Evolutionary conservation across 768 basidiomycete species (phyloP).

Genomic region (Guyanaporus albipodus): DNA sequence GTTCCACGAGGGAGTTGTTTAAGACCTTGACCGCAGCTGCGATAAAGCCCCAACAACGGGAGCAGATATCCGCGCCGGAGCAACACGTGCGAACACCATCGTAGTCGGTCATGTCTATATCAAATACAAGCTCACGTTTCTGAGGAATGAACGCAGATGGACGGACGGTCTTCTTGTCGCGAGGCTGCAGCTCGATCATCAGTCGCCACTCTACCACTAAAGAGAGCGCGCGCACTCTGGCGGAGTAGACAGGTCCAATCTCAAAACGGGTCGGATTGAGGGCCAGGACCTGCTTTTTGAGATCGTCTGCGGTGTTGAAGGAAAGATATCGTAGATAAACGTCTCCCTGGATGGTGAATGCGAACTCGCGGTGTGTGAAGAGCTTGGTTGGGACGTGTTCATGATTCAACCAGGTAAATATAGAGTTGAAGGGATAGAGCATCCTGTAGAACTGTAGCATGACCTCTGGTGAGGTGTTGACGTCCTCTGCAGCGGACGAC

Average conservation of each 20-base stretch:
- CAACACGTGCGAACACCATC: slow-evolving; percentile 95
- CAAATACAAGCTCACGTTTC: slow-evolving; percentile 92
- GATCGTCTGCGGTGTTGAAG: slow-evolving; percentile 78
- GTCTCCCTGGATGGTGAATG: slow-evolving; percentile 88
- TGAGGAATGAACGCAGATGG: slow-evolving; percentile 66
- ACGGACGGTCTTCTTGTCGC: slow-evolving; percentile 81
- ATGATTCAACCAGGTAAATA: slow-evolving; percentile 95
- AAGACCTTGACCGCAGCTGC: slow-evolving; percentile 87
- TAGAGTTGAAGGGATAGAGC: slow-evolving; percentile 90
- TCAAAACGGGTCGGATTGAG: slow-evolving; percentile 93
- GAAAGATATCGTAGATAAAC: slow-evolving; percentile 95
- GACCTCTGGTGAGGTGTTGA: slow-evolving; percentile 49
- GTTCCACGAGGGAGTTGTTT: slow-evolving; percentile 71
- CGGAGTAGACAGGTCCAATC: slow-evolving; percentile 92
- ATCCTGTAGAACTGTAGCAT: slow-evolving; percentile 83
- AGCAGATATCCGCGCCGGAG: slow-evolving; percentile 85
- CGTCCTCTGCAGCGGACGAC: slow-evolving; percentile 13
- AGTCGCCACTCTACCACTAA: background rate
- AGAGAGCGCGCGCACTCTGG: slow-evolving; percentile 55
- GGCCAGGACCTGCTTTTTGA: slow-evolving; percentile 83
- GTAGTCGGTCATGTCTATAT: slow-evolving; percentile 99
- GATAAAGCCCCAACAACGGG: slow-evolving; percentile 93
- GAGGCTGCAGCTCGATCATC: slow-evolving; percentile 50
- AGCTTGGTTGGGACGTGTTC: slow-evolving; percentile 73
- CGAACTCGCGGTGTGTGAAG: slow-evolving; percentile 93